Base-by-base conservation (phyloP, 1,139 yeast genomes). In the Ogataea hybrid region DNA sequence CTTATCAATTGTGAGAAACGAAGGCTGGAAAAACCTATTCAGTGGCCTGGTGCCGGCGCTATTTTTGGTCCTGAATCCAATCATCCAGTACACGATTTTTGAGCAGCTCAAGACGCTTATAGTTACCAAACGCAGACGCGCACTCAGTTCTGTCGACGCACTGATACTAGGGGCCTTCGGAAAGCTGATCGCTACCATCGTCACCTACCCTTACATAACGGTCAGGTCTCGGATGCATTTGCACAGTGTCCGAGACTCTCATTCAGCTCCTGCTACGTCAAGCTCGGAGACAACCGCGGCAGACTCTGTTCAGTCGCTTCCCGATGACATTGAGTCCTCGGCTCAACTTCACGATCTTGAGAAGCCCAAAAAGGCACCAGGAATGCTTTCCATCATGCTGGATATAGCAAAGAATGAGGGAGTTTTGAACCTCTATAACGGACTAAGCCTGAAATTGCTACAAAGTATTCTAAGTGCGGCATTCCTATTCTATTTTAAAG, bases 391-490 rank as follows among this genome's bases (percentile, higher is more conserved):
- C 48, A 71, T 56, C 67, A 71, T 51, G 50, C 63, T 59, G 43
- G 69, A 78, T 54, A 84, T 87, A 44, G 65, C 83, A 41, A 62
- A 64, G 38, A 77, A 75, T 43, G 95, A 87, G 61, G 96, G 96
- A 11, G 54, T 85, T 28, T 71, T 71, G 37, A 88, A 92, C 2
- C 78, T 90, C 48, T 89, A 89, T 67, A 81, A 84, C 39, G 97
- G 97, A 1, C 74, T 90, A 51, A 69, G 77, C 38, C 81, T 90
- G 41, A 90, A 90, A 67, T 72, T 90, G 48, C 62, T 83, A 25
- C 97, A 90, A 65, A 81, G 92, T 43, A 88, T 90, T 41, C 62
- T 84, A 45, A 87, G 95, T 32, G 94, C 96, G 5, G 97, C 96
- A 1, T 85, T 90, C 58, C 72, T 90, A 56, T 90, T 90, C 62